Conservation (phyloP, 140 eudicot species). For the Bidens hawaiensis region DNA sequence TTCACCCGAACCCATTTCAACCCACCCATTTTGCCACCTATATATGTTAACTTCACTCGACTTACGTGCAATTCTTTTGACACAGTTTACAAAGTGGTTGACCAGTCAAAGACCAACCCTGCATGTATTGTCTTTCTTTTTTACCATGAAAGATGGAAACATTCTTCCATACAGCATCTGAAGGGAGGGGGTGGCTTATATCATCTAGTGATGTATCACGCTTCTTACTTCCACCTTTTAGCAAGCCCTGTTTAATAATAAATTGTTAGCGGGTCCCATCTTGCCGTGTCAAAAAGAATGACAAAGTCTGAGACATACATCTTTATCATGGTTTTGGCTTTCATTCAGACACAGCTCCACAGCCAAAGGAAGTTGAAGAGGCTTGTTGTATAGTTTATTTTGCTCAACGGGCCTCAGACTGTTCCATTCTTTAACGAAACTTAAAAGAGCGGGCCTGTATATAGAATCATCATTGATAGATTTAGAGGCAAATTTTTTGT, state of each 20-base stretch:
- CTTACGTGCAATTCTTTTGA: conserved; percentile 79
- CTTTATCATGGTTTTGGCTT: conserved; percentile 70
- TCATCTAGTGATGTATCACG: conserved; percentile 65
- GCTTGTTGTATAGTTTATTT: conserved; percentile 60
- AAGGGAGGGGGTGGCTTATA: conserved; percentile 68
- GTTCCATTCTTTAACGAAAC: conserved; percentile 73
- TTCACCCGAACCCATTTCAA: conserved; percentile 1
- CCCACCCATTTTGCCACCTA: conserved; percentile 2
- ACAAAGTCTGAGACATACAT: conserved; percentile 39
- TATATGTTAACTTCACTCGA: conserved; percentile 8
- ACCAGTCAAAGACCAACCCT: conserved; percentile 62
- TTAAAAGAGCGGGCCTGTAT: conserved; percentile 50
- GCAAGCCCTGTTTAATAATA: conserved; percentile 59
- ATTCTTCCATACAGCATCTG: conserved; percentile 68
- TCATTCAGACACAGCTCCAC: conserved; percentile 70
- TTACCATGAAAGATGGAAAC: conserved; percentile 46
- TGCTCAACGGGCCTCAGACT: conserved; percentile 66
- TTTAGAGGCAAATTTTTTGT: conserved; percentile 16
- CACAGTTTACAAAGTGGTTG: conserved; percentile 98
- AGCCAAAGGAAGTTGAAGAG: conserved; percentile 88
- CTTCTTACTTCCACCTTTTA: conserved; percentile 81
- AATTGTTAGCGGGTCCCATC: neutral
- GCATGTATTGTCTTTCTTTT: conserved; percentile 58
- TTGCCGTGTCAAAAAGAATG: conserved; percentile 2
- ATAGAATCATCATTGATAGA: conserved; percentile 34